These are phyloP conservation scores for Yamadazyma taylorii DNA, from an alignment of 1,139 yeast species.

Conservation along the genomic window DNA sequence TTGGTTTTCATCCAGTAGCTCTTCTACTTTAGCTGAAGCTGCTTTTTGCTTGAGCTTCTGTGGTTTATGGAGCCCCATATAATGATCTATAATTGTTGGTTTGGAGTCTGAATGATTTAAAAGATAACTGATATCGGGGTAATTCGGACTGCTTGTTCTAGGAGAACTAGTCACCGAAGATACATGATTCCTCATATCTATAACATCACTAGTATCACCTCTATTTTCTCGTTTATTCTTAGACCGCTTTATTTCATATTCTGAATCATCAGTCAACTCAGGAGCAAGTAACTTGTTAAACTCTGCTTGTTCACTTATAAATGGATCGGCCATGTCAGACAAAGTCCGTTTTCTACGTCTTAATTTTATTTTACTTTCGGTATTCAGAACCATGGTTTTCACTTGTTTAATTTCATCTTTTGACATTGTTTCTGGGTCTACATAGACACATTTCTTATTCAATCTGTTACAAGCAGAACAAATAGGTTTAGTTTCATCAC, in stretches of 20 bases:
- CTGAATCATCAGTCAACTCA: not conserved
- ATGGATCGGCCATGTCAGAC: not conserved
- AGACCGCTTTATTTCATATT: too few species aligned
- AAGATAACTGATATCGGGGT: constrained; percentile 10
- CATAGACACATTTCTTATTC: constrained; percentile 50
- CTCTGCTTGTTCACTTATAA: too few species aligned
- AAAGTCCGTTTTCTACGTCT: constrained; percentile 28
- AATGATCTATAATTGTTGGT: constrained; percentile 1
- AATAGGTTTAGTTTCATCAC: constrained; percentile 62
- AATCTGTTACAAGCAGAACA: constrained; percentile 62
- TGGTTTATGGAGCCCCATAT: not conserved
- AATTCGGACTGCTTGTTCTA: constrained; percentile 5
- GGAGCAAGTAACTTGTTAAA: constrained; percentile 3
- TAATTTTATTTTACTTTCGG: constrained; percentile 34
- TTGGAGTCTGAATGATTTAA: constrained; percentile 7
- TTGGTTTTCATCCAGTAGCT: not conserved
- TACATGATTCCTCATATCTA: too few species aligned
- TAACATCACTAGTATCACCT: too few species aligned
- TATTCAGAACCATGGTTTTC: constrained; percentile 22
- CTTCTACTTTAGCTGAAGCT: not conserved
- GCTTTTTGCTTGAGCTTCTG: not conserved
- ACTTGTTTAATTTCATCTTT: constrained; percentile 9
- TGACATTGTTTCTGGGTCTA: constrained; percentile 24
- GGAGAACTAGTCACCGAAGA: not conserved
- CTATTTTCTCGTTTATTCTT: too few species aligned